Evolutionary conservation across 2,329 filamentous ascomycete species (phyloP), one percentile per base, ranked within the genome.

Genomic region (Clarireedia monteithiana): DNA sequence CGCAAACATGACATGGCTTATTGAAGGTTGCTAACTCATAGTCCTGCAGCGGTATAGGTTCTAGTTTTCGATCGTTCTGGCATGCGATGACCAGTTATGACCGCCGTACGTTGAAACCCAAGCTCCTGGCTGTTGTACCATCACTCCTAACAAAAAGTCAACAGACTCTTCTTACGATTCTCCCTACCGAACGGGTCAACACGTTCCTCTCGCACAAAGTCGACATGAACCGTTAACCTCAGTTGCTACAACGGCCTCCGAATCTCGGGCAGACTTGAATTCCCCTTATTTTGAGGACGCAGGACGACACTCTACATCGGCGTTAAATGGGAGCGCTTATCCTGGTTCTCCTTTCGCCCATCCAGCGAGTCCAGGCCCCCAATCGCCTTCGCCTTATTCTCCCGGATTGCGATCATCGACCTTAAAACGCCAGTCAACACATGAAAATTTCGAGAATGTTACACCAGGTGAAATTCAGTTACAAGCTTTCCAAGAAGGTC

Each of bases 401-500:
- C 92, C 92, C 10, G 92, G 91, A 52, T 82, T 95, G 78, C 82
- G 91, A 65, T 92, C 89, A n/a, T 77, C 86, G 56, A 88, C 86
- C 64, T 80, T 81, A 60, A 73, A 81, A 64, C 79, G 83, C 66
- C 78, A 82, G 38, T 83, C 78, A 59, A 82, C 83, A 62, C 76
- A 76, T 58, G 81, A 85, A 57, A 81, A 82, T 48, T 84, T 88
- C 65, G 88, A 94, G 68, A 83, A 83, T 57, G 81, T 85, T 63
- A 84, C 74, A 74, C 83, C 74, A 5, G 88, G 89, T 62, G 92
- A 96, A 71, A 96, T 99, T 60, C 92, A 88, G 64, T 94, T 99
- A 89, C 94, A 96, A 74, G 88, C 88, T 60, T 99, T 99, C 74
- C 84, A 87, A 67, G 91, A 96, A 63, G 94, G 94, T 55, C 80